Conservation (phyloP, 2,329 filamentous ascomycete species). For the Colletotrichum tanaceti region DNA sequence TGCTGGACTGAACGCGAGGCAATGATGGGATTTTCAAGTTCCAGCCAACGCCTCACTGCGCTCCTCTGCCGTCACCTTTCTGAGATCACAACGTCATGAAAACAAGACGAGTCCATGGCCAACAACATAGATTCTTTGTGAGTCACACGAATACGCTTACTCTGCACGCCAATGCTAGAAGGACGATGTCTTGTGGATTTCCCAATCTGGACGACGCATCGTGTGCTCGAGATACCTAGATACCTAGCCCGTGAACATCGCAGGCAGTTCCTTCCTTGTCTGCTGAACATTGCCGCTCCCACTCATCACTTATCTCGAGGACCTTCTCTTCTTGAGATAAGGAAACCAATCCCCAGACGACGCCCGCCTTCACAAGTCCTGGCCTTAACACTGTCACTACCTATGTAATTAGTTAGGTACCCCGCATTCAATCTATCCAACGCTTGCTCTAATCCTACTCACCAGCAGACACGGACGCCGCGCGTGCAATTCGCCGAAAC, state of each 20-base stretch:
- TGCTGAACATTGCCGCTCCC: neutral
- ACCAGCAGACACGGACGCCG: neutral
- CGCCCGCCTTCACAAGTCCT: conserved; percentile 1
- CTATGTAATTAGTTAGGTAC: too few relatives aligned
- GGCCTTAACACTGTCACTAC: too few relatives aligned
- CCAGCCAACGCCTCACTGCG: neutral
- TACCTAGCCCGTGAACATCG: neutral
- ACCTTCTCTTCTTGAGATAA: conserved; percentile 2
- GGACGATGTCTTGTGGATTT: conserved; percentile 7
- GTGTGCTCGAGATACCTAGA: conserved; percentile 3
- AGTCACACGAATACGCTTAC: neutral
- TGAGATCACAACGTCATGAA: neutral
- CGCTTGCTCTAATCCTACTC: neutral
- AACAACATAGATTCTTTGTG: neutral
- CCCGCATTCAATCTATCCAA: conserved; percentile 2
- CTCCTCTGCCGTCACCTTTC: neutral
- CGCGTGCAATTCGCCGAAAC: conserved; percentile 22
- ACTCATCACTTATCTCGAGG: conserved; percentile 18
- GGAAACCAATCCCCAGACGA: neutral
- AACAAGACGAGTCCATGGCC: neutral
- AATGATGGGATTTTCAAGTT: neutral
- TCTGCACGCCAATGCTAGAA: conserved; percentile 9
- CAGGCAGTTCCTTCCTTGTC: neutral
- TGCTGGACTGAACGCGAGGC: neutral
- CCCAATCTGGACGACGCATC: conserved; percentile 19